Conservation (phyloP, 768 basidiomycete genomes). For the Trametes elegans region DNA sequence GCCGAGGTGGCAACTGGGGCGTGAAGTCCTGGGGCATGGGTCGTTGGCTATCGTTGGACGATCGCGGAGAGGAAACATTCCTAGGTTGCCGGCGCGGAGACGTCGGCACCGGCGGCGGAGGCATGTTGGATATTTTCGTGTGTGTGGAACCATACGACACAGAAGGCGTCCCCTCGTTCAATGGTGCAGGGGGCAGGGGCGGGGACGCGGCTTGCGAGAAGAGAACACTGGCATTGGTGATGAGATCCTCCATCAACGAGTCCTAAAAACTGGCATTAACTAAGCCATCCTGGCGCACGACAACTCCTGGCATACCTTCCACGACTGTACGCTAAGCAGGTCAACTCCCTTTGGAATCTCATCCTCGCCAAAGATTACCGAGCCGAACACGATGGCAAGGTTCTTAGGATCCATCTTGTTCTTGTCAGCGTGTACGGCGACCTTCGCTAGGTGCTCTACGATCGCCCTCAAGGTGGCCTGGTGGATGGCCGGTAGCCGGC, state of each 20-base stretch:
- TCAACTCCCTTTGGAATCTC: constrained; percentile 76
- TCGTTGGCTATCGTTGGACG: constrained; percentile 6
- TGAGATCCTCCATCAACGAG: constrained; percentile 82
- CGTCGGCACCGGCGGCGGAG: constrained; percentile 30
- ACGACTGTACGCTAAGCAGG: constrained; percentile 68
- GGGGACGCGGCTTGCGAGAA: constrained; percentile 55
- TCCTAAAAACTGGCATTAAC: constrained; percentile 38
- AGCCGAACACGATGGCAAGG: constrained; percentile 85
- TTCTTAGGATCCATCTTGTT: constrained; percentile 97
- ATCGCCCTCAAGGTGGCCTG: constrained; percentile 80
- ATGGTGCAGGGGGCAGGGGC: constrained; percentile 71
- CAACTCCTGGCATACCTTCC: constrained; percentile 66
- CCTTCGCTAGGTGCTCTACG: constrained; percentile 78
- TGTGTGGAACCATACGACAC: constrained; percentile 69
- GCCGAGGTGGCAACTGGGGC: constrained; percentile 66
- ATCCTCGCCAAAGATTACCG: constrained; percentile 90
- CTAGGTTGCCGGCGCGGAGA: constrained; percentile 18
- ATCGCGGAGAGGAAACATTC: constrained; percentile 5
- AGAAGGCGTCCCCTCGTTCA: constrained; percentile 56
- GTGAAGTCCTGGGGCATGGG: constrained; percentile 52
- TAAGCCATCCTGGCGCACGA: too few relatives aligned
- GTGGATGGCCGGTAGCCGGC: constrained; percentile 79
- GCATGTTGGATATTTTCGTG: constrained; percentile 59
- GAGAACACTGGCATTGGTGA: constrained; percentile 62
- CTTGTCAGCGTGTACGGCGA: constrained; percentile 60